phyloP scores from a whole-genome alignment of 202 grass and related monocot genomes.

The Setaria italica region DNA sequence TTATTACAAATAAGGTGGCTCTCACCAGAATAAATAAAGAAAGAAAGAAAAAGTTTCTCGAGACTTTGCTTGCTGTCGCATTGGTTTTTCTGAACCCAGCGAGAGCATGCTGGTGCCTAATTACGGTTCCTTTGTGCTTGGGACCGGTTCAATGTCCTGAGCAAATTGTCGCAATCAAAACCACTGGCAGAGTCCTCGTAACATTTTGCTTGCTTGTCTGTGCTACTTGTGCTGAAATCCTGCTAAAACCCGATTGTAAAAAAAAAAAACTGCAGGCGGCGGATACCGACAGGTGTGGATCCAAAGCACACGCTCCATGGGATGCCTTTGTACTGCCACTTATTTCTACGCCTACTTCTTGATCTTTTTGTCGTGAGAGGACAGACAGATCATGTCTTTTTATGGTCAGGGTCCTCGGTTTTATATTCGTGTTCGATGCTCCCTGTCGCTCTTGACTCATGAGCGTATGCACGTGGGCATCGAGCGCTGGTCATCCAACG shows the following conservation, averaged over 20 bases:
- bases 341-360: neutral
- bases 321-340: neutral
- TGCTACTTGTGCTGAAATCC: too few relatives aligned
- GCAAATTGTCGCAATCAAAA: neutral
- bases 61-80: neutral
- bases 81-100: neutral
- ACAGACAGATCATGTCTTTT: neutral
- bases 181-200: too few relatives aligned
- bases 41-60: neutral
- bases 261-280: neutral
- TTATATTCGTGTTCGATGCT: neutral
- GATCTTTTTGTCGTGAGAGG: neutral
- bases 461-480: neutral
- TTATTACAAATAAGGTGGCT: constrained; percentile 37
- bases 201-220: too few relatives aligned
- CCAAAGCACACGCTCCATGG: neutral
- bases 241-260: neutral
- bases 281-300: neutral
- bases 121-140: neutral
- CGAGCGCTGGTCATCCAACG: neutral
- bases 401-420: neutral
- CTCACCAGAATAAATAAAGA: neutral
- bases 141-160: neutral
- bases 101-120: neutral
- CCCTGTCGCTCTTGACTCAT: neutral